Conservation (phyloP, 768 basidiomycete species). For the Hericium rajendrae region DNA sequence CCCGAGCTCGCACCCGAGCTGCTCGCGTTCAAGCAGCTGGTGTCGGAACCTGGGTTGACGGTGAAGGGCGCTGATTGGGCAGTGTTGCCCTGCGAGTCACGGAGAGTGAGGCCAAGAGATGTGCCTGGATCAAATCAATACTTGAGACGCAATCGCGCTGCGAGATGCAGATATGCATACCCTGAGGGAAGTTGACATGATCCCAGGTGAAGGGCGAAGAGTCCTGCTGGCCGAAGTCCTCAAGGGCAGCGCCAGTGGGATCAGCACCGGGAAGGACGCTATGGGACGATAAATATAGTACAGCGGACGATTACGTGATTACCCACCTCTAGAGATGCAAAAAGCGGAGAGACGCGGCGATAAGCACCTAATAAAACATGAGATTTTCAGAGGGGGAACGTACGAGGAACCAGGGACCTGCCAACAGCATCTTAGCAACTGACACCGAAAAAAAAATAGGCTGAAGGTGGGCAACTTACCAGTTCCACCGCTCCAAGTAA, state of each 20-base stretch:
- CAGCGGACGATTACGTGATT: background rate
- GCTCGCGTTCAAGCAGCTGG: background rate
- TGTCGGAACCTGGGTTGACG: constrained; percentile 27
- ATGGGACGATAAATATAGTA: background rate
- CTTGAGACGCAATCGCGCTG: constrained; percentile 44
- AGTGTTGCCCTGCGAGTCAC: constrained; percentile 45
- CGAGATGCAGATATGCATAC: constrained; percentile 24
- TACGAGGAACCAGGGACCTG: constrained; percentile 62
- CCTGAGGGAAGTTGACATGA: constrained; percentile 33
- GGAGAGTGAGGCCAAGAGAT: constrained; percentile 45
- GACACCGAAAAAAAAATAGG: background rate
- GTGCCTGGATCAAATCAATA: constrained; percentile 55
- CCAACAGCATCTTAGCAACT: constrained; percentile 5
- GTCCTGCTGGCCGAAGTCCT: constrained; percentile 33
- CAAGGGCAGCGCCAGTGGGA: constrained; percentile 34
- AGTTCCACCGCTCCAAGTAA: constrained; percentile 49
- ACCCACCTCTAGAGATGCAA: constrained; percentile 30
- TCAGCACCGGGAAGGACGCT: constrained; percentile 48
- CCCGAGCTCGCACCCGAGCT: background rate
- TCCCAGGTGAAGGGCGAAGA: constrained; percentile 42
- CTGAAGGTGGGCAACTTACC: constrained; percentile 28
- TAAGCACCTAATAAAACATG: background rate
- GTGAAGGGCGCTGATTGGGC: constrained; percentile 45
- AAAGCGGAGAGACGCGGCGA: background rate
- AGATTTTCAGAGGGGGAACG: constrained; percentile 17